Evolutionary conservation across 805 yeast species (phyloP).

Genomic region (Diddensiella caesifluorescens): DNA sequence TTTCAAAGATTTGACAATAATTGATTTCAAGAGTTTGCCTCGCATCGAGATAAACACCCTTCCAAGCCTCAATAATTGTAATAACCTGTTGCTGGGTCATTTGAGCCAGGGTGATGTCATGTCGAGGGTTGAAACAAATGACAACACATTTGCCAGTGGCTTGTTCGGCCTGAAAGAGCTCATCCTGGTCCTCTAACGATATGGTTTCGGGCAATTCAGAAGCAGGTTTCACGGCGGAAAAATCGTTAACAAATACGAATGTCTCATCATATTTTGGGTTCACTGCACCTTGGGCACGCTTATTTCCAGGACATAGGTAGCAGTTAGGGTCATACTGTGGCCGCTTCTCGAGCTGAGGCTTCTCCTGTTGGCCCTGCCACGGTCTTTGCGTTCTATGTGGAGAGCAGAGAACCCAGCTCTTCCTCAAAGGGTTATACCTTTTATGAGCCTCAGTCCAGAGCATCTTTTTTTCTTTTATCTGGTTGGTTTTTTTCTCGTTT

Average conservation of each 20-base stretch:
- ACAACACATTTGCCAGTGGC: conserved; percentile 67
- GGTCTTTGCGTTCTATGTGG: conserved; percentile 77
- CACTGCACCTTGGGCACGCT: conserved; percentile 53
- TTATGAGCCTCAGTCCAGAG: conserved; percentile 44
- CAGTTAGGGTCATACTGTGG: conserved; percentile 61
- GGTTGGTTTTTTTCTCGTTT: too few relatives aligned
- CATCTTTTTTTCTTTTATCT: conserved; percentile 8
- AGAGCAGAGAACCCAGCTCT: conserved; percentile 63
- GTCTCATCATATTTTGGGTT: conserved; percentile 57
- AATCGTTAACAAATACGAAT: conserved; percentile 61
- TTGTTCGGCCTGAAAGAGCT: conserved; percentile 49
- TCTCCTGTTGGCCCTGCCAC: conserved; percentile 73
- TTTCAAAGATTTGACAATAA: conserved; percentile 69
- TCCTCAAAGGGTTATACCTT: conserved; percentile 64
- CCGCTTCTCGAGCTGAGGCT: conserved; percentile 36
- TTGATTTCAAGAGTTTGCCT: conserved; percentile 38
- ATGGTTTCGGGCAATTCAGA: conserved; percentile 18
- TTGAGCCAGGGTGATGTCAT: conserved; percentile 58
- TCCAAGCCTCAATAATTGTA: conserved; percentile 59
- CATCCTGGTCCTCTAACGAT: conserved; percentile 33
- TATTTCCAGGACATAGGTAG: conserved; percentile 68
- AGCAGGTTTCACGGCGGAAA: conserved; percentile 53
- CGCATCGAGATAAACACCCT: conserved; percentile 43
- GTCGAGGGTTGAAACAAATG: conserved; percentile 68
- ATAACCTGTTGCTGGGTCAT: conserved; percentile 45